A percentile compares a stretch with the other conserved stretches of the same genome.
Conservation (phyloP, 306 rosid species). For the Leucaena leucocephala region DNA sequence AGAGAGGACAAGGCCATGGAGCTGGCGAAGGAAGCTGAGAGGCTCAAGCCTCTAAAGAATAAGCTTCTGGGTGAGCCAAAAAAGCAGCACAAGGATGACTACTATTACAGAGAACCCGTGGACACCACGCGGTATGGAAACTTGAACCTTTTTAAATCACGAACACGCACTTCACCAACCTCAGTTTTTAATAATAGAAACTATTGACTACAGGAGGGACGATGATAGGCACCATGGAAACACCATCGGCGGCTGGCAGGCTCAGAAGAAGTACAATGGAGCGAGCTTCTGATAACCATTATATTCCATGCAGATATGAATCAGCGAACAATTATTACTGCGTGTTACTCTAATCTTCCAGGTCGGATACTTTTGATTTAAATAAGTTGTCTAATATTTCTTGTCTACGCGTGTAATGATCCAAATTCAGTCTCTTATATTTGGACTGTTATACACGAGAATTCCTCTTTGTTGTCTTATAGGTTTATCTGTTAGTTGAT, state of each 20-base stretch:
- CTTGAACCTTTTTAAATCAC: neutral
- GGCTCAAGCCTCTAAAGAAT: neutral
- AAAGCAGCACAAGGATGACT: constrained; percentile 5
- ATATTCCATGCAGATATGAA: neutral
- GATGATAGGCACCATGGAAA: constrained; percentile 28
- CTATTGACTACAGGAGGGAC: constrained; percentile 20
- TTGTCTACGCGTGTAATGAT: neutral
- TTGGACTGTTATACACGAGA: neutral
- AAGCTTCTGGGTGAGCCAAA: neutral
- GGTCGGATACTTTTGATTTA: neutral
- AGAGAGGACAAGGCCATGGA: constrained; percentile 34
- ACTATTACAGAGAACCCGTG: constrained; percentile 4
- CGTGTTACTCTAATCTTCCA: neutral
- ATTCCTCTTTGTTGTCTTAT: neutral
- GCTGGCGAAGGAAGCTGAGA: constrained; percentile 36
- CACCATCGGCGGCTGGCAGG: constrained; percentile 24
- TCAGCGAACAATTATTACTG: neutral
- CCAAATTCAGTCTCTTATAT: neutral
- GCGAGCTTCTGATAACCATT: neutral
- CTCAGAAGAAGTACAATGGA: constrained; percentile 33
- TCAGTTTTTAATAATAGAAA: constrained; percentile 3
- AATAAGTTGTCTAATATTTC: neutral
- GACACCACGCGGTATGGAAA: constrained; percentile 35
- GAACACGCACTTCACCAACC: neutral
- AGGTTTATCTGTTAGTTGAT: neutral